Evolutionary conservation across 441 rosid genomes (phyloP), one percentile per base, ranked within the genome.

Genomic region (Dalechampia spathulata): DNA sequence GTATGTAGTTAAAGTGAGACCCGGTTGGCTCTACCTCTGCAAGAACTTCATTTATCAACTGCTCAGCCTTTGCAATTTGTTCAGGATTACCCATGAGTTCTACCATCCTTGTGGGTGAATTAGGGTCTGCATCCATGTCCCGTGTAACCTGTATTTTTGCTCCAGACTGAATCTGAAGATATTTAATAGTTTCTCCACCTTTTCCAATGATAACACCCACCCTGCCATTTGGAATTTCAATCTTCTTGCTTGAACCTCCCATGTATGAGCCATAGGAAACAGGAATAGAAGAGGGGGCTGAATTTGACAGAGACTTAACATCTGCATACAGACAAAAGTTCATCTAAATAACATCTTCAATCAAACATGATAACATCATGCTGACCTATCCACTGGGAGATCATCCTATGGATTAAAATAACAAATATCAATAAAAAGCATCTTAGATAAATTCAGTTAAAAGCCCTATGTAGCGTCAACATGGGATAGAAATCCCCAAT

Each of bases 201-300:
- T 87, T 93, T 0, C 99, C 99, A 72, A 93, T 93, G 25, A 93
- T 85, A 60, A 93, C 99, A 56, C 99, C 99, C 63, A 93, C 97
- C 79, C 97, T 82, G 51, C 74, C 90, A 58, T 85, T 86, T 16
- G 99, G 99, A 65, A 93, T 71, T 37, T 87, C 97, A 63, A 93
- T 90, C 78, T 75, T 93, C 67, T 87, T 93, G 60, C 86, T 85
- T 6, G 86, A 60, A 19, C 85, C 52, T 19, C 85, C 85, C 66
- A 83, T 78, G 68, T 61, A 83, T 36, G 88, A 74, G 42, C 85
- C 87, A 66, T 89, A 86, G 0, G 96, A 82, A 61, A 73, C 78
- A 1, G 96, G 88, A 47, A 86, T 78, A 0, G 84, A 58, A 1
- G 89, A 72, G 12, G 87, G 70, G 7, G 69, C 76, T 5, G 68